Base-by-base conservation (phyloP, 768 basidiomycete genomes). In the Cantharellus cinnabarinus region DNA sequence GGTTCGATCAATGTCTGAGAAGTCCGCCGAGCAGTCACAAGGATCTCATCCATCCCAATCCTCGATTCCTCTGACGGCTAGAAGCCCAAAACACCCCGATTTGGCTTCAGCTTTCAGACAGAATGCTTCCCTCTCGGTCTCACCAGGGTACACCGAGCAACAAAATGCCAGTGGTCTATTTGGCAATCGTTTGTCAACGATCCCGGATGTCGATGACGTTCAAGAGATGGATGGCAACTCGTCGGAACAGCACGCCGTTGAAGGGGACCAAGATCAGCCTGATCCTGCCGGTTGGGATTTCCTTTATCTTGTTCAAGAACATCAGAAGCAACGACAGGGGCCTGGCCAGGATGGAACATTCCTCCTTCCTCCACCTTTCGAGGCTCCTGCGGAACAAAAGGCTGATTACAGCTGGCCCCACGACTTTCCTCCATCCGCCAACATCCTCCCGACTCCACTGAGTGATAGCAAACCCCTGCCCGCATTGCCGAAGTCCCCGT, bases 71-170 rank as follows among this genome's bases (percentile, higher is more conserved):
- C 20, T 48, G 10, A 48, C 44, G 10, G 29, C 44, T 1, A 10
- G 52, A 54, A 54, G 52, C 35, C 52, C 52, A 10, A 54, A 54
- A 37, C 52, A 54, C 52, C 52, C 52, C 52, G 52, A 54, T 54
- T 37, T 54, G 52, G 52, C 52, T 10, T 10, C 52, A 37, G 52
- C 14, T 54, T 10, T 37, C 52, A 10, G 7, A 7, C 52, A 7
- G 7, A 37, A 54, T 37, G 35, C 52, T 7, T 37, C 52, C 14
- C 7, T 10, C 35, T 7, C 35, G 35, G 35, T 54, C 14, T 10
- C 7, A 10, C 35, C 38, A 37, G 7, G 10, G 52, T 14, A 54
- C 52, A 10, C 52, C 7, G 44, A 48, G 44, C 44, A 48, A 29
- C 10, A 10, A 29, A 48, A 48, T 48, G 1, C 10, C 44, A 48